Evolutionary conservation across 2,329 filamentous ascomycete species (phyloP).

Genomic region (Nemania abortiva): DNA sequence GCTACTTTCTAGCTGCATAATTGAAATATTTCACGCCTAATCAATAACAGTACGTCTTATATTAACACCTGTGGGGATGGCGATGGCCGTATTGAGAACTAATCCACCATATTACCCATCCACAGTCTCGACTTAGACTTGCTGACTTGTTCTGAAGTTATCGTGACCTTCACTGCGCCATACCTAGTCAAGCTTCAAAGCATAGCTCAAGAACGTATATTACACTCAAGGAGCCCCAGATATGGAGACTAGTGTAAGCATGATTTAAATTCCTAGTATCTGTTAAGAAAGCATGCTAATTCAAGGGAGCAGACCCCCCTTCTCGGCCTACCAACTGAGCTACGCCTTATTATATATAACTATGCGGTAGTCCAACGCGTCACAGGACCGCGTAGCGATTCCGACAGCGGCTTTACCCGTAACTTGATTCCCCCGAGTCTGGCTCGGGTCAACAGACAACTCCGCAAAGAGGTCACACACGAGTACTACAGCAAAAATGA

Average conservation of each 20-base stretch:
- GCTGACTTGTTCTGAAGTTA: too few species aligned
- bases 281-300: background rate
- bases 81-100: too few species aligned
- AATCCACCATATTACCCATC: too few species aligned
- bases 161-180: too few species aligned
- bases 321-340: background rate
- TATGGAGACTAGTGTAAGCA: background rate
- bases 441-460: conserved; percentile 4
- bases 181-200: too few species aligned
- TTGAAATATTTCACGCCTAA: too few species aligned
- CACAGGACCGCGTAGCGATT: background rate
- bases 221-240: background rate
- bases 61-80: too few species aligned
- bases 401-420: background rate
- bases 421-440: conserved; percentile 1
- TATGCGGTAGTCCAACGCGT: background rate
- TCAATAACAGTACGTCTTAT: too few species aligned
- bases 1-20: too few species aligned
- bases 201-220: too few species aligned
- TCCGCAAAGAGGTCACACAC: background rate
- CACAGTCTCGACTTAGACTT: too few species aligned
- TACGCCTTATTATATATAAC: conserved; percentile 7
- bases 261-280: background rate
- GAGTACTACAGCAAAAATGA: conserved; percentile 5
- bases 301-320: background rate